Evolutionary conservation across 768 basidiomycete species (phyloP), one percentile per base, ranked within the genome.

Genomic region (Tephrocybe sp.): DNA sequence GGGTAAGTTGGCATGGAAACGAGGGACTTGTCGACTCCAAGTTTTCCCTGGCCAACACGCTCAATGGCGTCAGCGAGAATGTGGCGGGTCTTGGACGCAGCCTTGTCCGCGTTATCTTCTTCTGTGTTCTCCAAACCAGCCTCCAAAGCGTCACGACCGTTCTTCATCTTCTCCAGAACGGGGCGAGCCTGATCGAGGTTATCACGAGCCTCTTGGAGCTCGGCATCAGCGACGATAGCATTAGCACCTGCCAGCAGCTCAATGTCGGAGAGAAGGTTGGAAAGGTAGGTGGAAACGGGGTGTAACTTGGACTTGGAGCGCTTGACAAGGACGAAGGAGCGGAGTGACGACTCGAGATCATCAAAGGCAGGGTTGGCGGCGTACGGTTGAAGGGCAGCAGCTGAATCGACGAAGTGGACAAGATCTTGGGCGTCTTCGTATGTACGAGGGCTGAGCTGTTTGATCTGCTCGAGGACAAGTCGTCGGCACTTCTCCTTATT

Each of bases 391-490:
- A 87, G 78, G 17, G 86, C 87, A 0, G 80, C 71, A 12, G 86
- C 85, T 6, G 94, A 96, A 66, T 99, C 97, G 61, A 99, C 97
- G 67, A 98, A 99, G 70, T 99, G 97, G 3, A 99, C 95, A 36
- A 99, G 84, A 66, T 98, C 92, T 39, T 87, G 81, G 0, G 93
- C 85, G 59, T 97, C 91, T 48, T 93, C 90, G 65, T 85, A 92
- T 0, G 97, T 98, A 45, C 82, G 73, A n/a, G 97, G 96, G 62
- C 89, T 93, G 59, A 98, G 80, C 58, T 89, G 81, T 65, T 84
- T 88, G 77, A 99, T 93, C 69, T 98, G 96, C 53, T 98, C 94
- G 23, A 97, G 80, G 39, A 99, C 88, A 26, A 86, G 69, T 36
- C 90, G 80, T 62, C 84, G 82, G 70, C 97, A 98, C 68, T 92